phyloP scores from a whole-genome alignment of 805 yeast genomes.

The Suhomyces sp. region DNA sequence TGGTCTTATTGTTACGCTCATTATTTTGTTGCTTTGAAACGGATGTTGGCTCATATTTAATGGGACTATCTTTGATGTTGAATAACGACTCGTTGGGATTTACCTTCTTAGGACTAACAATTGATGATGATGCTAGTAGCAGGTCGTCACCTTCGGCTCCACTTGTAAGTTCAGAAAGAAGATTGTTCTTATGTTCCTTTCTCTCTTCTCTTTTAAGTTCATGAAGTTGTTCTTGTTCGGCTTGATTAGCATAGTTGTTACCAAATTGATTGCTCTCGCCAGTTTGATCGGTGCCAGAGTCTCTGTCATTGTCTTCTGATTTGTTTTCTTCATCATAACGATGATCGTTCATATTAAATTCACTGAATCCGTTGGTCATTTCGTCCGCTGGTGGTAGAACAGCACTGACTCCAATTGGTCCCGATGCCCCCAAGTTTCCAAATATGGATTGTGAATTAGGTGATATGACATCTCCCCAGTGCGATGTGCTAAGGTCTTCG shows the following conservation, averaged over 20 bases:
- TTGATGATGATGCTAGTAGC: slow-evolving; percentile 1
- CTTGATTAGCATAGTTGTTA: slow-evolving; percentile 6
- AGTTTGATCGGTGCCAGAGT: neutral
- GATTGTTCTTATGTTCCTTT: slow-evolving; percentile 26
- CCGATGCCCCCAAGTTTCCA: slow-evolving; percentile 6
- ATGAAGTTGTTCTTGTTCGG: slow-evolving; percentile 18
- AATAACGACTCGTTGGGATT: slow-evolving; percentile 29
- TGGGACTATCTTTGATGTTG: slow-evolving; percentile 31
- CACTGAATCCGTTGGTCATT: slow-evolving; percentile 6
- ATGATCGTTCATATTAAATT: slow-evolving; percentile 4
- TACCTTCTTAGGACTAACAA: slow-evolving; percentile 13
- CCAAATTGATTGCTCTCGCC: neutral
- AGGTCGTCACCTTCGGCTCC: slow-evolving; percentile 21
- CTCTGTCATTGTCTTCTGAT: slow-evolving; percentile 10
- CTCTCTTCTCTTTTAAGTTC: slow-evolving; percentile 37
- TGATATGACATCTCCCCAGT: slow-evolving; percentile 56
- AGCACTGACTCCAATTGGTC: slow-evolving; percentile 2
- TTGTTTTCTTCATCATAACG: slow-evolving; percentile 15
- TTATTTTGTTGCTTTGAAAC: neutral
- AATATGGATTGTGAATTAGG: slow-evolving; percentile 16
- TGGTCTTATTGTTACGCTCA: neutral
- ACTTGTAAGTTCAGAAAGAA: slow-evolving; percentile 44
- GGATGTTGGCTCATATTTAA: slow-evolving; percentile 13
- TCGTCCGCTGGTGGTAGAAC: neutral
- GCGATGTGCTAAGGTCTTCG: slow-evolving; percentile 53